Evolutionary conservation across 1,284 basidiomycete species (phyloP).

Genomic region (Moesziomyces globuligerus): DNA sequence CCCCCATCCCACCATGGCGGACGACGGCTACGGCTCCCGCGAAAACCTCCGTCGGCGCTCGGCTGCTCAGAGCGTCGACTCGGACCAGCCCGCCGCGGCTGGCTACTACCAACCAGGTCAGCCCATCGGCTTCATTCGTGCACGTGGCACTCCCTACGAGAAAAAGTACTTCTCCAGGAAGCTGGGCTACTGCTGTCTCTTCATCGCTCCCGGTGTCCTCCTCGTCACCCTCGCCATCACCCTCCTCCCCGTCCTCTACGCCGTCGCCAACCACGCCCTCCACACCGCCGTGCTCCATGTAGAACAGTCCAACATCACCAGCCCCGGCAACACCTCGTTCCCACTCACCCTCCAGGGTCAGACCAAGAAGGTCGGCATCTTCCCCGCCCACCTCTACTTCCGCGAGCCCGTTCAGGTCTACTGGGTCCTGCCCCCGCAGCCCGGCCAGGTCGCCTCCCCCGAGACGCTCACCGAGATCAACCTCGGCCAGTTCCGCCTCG

Average conservation of each 20-base stretch:
- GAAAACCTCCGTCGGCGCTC: conserved; percentile 50
- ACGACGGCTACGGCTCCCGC: conserved; percentile 50
- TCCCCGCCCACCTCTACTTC: conserved; percentile 68
- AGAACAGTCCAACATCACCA: conserved; percentile 66
- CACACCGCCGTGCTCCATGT: conserved; percentile 64
- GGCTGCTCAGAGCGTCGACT: conserved; percentile 33
- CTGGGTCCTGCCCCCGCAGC: conserved; percentile 64
- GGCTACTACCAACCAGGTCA: conserved; percentile 54
- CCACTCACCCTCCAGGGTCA: conserved; percentile 66
- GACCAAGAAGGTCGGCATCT: conserved; percentile 67
- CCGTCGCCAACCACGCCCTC: conserved; percentile 67
- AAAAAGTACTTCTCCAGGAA: conserved; percentile 64
- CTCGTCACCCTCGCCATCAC: conserved; percentile 61
- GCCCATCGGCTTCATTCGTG: conserved; percentile 59
- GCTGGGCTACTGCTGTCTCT: conserved; percentile 59
- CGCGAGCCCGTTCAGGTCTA: conserved; percentile 64
- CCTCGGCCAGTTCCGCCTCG: conserved; percentile 60
- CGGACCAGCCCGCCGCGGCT: conserved; percentile 28
- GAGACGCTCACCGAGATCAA: conserved; percentile 59
- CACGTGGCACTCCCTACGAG: conserved; percentile 64
- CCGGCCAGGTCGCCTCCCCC: conserved; percentile 37
- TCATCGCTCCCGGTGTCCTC: conserved; percentile 54
- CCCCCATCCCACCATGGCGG: conserved; percentile 36
- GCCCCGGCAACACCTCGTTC: conserved; percentile 62
- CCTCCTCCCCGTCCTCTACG: conserved; percentile 65